Evolutionary conservation across 768 basidiomycete species (phyloP), one percentile per base, ranked within the genome.

Genomic region (Kwoniella dejecticola): DNA sequence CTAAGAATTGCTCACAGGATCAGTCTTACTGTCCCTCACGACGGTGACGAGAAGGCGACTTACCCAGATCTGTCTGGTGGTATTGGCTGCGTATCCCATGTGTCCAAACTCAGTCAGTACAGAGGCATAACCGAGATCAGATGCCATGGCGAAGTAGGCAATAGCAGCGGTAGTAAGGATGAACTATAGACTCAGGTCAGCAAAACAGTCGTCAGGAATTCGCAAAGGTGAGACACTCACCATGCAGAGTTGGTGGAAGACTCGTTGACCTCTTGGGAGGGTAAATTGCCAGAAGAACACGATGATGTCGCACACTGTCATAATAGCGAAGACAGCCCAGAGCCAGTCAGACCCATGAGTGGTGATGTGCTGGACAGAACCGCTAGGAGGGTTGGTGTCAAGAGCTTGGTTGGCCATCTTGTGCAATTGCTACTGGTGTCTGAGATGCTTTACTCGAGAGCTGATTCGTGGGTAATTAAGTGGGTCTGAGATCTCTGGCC

Each of bases 101-200:
- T 76, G 77, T 27, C 75, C 67, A 70, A 82, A 84, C 65, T 84
- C 83, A 40, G 82, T 80, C 17, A 41, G 57, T 63, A 85, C 69
- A 36, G 83, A 79, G 0, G 84, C 82, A 42, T 76, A 77, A 12
- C 85, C 85, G 38, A 86, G 79, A 69, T 85, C 80, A 19, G 84
- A 84, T 0, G 84, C 85, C 84, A 85, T 84, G 12, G 81, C 77
- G 72, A 84, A 84, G 77, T 84, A 84, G 1, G 82, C 73, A 42
- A 85, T 74, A 12, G 79, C 66, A 2, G 82, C 78, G 0, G 83
- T 84, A 17, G 81, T 75, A 21, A 85, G 72, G 38, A 85, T 78
- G 57, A 84, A 77, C 57, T 66, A 49, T 0, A 57, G 5, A 42
- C 3, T 21, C 19, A 15, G 21, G 26, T 40, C 11, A 59, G 38